Conservation (phyloP, 192 early-diverging fungal species). For the Lobosporangium transversale region DNA sequence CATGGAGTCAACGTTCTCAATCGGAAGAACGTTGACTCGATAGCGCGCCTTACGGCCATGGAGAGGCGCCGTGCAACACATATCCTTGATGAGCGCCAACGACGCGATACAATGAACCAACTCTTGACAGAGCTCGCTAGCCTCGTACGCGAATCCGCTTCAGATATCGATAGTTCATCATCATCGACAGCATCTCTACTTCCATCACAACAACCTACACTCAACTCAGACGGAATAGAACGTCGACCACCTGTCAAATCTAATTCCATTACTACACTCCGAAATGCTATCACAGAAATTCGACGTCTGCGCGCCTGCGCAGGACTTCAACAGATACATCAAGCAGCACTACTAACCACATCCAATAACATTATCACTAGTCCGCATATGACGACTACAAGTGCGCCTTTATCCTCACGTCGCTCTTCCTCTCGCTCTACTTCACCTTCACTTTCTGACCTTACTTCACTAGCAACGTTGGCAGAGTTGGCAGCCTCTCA, state of each 20-base stretch:
- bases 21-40: slow-evolving; percentile 50
- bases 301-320: slow-evolving; percentile 22
- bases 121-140: slow-evolving; percentile 36
- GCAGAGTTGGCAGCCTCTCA: slow-evolving; percentile 14
- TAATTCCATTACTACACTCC: slow-evolving; percentile 44
- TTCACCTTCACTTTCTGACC: neutral
- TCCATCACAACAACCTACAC: neutral
- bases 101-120: slow-evolving; percentile 52
- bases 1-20: slow-evolving; percentile 50
- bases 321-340: slow-evolving; percentile 3
- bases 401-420: neutral
- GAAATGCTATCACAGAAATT: slow-evolving; percentile 37
- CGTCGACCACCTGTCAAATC: slow-evolving; percentile 40
- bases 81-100: slow-evolving; percentile 47
- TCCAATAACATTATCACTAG: neutral
- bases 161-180: slow-evolving; percentile 2
- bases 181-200: neutral
- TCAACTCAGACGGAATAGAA: neutral
- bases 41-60: slow-evolving; percentile 43
- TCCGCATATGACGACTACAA: neutral
- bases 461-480: slow-evolving; percentile 10
- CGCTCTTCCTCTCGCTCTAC: slow-evolving; percentile 1
- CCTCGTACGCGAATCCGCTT: slow-evolving; percentile 36
- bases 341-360: neutral
- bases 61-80: slow-evolving; percentile 41